phyloP scores from a whole-genome alignment of 495 filamentous ascomycete species.

The Tuber melanosporum region DNA sequence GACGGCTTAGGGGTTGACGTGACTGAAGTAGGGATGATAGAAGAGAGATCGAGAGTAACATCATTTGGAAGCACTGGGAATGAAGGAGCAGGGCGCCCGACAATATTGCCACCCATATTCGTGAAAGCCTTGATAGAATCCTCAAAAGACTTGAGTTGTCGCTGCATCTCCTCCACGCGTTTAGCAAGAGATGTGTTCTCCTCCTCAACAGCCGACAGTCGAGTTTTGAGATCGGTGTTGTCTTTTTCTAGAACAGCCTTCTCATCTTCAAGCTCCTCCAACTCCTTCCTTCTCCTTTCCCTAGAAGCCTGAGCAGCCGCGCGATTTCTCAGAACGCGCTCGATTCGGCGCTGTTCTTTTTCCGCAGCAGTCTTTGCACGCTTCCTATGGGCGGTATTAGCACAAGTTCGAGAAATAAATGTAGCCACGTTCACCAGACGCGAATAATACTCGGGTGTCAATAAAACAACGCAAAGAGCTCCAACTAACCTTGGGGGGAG shows the following conservation, averaged over 20 bases:
- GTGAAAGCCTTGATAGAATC: conserved; percentile 43
- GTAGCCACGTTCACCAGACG: conserved; percentile 58
- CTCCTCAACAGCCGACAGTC: conserved; percentile 57
- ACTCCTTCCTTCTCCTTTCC: conserved; percentile 89
- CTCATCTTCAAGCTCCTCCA: conserved; percentile 77
- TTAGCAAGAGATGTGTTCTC: conserved; percentile 60
- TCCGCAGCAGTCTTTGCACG: conserved; percentile 98
- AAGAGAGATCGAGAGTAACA: conserved; percentile 51
- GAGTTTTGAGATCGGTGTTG: conserved; percentile 60
- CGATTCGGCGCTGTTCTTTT: conserved; percentile 95
- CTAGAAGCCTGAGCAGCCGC: conserved; percentile 92
- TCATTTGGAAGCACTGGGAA: not conserved
- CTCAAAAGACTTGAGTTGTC: conserved; percentile 52
- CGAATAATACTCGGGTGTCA: conserved; percentile 21
- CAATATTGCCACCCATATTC: conserved; percentile 9
- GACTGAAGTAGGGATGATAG: conserved; percentile 44
- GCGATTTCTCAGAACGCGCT: conserved; percentile 93
- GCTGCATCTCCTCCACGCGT: conserved; percentile 58
- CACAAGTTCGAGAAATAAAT: not conserved
- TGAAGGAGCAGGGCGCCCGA: not conserved
- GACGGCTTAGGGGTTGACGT: conserved; percentile 27
- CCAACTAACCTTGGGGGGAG: conserved; percentile 77
- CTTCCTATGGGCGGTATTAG: conserved; percentile 54
- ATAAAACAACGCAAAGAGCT: not conserved
- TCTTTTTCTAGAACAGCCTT: conserved; percentile 60